phyloP scores from a whole-genome alignment of 306 rosid genomes.

The Medicago ruthenica region DNA sequence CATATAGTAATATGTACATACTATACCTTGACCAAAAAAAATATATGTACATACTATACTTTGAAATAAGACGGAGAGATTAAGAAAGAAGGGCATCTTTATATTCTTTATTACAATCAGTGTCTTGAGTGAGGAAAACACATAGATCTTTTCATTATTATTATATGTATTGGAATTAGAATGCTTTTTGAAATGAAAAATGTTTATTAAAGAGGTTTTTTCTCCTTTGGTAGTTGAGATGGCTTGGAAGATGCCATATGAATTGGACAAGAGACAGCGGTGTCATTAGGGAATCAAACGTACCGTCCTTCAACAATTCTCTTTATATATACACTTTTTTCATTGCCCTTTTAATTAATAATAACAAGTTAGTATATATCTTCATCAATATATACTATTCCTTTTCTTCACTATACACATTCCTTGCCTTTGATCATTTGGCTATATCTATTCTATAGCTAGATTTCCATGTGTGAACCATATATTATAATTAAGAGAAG shows the following conservation, averaged over 20 bases:
- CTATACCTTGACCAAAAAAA: no score
- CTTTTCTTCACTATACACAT: conserved; percentile 40
- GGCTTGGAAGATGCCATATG: conserved; percentile 68
- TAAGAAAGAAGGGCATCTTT: conserved; percentile 69
- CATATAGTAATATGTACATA: no score
- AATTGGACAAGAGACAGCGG: conserved; percentile 70
- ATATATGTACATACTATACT: no score
- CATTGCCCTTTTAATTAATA: conserved; percentile 35
- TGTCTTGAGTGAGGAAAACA: conserved; percentile 59
- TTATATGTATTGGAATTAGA: conserved; percentile 11
- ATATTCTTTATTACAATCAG: conserved; percentile 56
- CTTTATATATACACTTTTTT: conserved; percentile 31
- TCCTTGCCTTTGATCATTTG: conserved; percentile 24
- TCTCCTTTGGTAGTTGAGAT: conserved; percentile 63
- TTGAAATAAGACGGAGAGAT: conserved; percentile 46
- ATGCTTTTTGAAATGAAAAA: not conserved
- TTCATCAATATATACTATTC: conserved; percentile 36
- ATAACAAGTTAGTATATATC: conserved; percentile 31
- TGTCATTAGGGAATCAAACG: conserved; percentile 77
- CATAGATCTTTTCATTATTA: conserved; percentile 50
- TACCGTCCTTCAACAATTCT: conserved; percentile 64
- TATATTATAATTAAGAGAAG: not conserved
- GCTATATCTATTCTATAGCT: not conserved
- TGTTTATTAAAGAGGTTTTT: conserved; percentile 22
- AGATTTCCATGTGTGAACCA: not conserved